Evolutionary conservation across 2,329 filamentous ascomycete genomes (phyloP), one percentile per base, ranked within the genome.

Genomic region (Neonectria ditissima): DNA sequence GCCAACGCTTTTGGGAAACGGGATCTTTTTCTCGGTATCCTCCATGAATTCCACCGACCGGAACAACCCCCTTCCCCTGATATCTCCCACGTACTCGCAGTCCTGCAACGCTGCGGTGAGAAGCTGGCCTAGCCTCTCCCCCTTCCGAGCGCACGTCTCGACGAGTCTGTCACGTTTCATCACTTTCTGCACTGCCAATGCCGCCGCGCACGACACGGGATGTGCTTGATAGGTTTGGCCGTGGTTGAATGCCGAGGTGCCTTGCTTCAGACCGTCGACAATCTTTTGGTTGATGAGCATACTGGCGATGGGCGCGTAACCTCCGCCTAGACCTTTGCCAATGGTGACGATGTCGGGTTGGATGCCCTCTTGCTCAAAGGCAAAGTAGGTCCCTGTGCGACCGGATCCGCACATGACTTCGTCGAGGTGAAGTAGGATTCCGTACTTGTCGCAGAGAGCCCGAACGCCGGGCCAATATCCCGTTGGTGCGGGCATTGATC

Each of bases 371-470:
- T 88, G 82, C 71, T 90, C 81, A 83, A 86, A 91, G 2, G 87
- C 86, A 77, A 91, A 84, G 72, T 91, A 75, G 16, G 80, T 85
- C 0, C 87, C 88, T 0, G 82, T 83, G 8, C 88, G 82, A 9
- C 88, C 88, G 75, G 86, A 86, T 16, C 89, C 89, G 59, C 84
- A 89, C 90, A 93, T 92, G 65, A 93, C 83, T 74, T 87, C 83
- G 71, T 96, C 93, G 0, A 95, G 79, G 48, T 95, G 90, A n/a
- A 96, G 81, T 0, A 96, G 84, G 0, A 90, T 88, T 0, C 90
- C 92, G 72, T 95, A 83, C 64, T 86, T 87, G 55, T 90, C 84
- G 74, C 92, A 96, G 1, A 96, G 81, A 2, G 80, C 79, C 70
- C 86, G 86, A 77, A 95, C 87, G 1, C 89, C 91, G 54, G 82